Evolutionary conservation across 1,284 basidiomycete species (phyloP).

Genomic region (Xerocomus subilludens): DNA sequence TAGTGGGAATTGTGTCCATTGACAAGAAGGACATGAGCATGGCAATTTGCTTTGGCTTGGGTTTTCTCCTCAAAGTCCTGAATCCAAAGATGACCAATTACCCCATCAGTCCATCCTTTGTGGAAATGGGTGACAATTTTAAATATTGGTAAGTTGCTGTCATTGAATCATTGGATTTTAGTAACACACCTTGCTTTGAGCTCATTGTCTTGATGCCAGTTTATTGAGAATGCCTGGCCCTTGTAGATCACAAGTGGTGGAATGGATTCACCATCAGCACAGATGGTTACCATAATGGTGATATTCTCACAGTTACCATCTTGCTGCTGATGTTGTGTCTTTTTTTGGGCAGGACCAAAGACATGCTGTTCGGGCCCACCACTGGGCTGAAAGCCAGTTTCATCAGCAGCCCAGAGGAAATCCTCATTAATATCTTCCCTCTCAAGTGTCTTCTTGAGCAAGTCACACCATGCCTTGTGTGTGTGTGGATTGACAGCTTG

Average conservation of each 20-base stretch:
- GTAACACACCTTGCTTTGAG: too few species aligned
- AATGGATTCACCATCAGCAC: conserved; percentile 5
- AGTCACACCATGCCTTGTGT: conserved; percentile 10
- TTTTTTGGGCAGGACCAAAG: neutral
- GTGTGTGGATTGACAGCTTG: conserved; percentile 4
- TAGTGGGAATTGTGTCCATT: conserved; percentile 22
- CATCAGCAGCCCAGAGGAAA: conserved; percentile 4
- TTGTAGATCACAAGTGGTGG: conserved; percentile 1
- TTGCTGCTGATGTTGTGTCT: conserved; percentile 4
- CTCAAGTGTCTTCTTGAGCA: neutral
- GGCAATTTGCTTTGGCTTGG: neutral
- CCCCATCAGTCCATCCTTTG: conserved; percentile 11
- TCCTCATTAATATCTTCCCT: neutral
- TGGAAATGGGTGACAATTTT: neutral
- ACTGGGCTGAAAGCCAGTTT: conserved; percentile 17
- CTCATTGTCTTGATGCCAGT: conserved; percentile 4
- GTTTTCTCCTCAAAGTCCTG: conserved; percentile 16
- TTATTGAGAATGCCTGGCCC: neutral
- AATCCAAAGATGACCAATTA: neutral
- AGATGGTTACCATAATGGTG: conserved; percentile 20
- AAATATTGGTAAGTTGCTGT: neutral
- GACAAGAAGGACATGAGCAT: neutral
- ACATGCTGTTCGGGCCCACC: neutral
- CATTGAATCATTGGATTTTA: too few species aligned
- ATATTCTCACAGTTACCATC: conserved; percentile 19